Evolutionary conservation across 139 green algal species (phyloP), one percentile per base, ranked within the genome.

Genomic region (Chlamydomonas sp.): DNA sequence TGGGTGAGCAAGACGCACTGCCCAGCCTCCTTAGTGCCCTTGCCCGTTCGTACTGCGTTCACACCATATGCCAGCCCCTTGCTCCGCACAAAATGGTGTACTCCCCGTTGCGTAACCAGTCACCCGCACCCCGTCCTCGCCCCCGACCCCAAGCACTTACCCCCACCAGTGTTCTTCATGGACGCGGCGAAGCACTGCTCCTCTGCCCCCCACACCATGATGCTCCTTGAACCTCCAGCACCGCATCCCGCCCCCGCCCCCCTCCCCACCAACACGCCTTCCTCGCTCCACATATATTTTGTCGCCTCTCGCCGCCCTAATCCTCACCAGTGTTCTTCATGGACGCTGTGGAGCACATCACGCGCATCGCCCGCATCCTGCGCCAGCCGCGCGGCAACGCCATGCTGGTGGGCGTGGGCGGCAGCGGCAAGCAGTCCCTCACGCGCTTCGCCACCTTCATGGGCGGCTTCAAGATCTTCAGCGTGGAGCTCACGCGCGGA

Each of bases 341-440:
- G 78, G 93, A 98, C 80, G 96, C 96, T 5, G 88, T 98, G 67
- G 89, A 97, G 86, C 96, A 98, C 88, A 92, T 97, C 80, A 91
- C 90, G 1, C 94, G 94, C 80, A 91, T 97, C 69, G 78, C 87
- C 8, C 93, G 96, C 81, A 92, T 98, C 63, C 92, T 98, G 84
- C 91, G 94, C 73, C 94, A 97, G 91, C 96, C 96, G 10, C 89
- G 95, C 59, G 96, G 96, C 84, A 97, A 98, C 87, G 96, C 95
- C 12, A 95, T 98, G 94, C 91, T 98, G 63, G 92, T 98, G 63
- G 96, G 96, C 71, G 96, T 98, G 60, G 96, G 96, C 62, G 96
- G 96, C 88, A 90, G 79, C 73, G 96, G 96, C 85, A 98, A 97
- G 92, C 92, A 93, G 85, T 95, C 87, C 75, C 88, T 97, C 63